Percentiles rank a stretch among this genome's conserved stretches.
Conservation (phyloP, 106 monocot species). For the Chionographis japonica region DNA sequence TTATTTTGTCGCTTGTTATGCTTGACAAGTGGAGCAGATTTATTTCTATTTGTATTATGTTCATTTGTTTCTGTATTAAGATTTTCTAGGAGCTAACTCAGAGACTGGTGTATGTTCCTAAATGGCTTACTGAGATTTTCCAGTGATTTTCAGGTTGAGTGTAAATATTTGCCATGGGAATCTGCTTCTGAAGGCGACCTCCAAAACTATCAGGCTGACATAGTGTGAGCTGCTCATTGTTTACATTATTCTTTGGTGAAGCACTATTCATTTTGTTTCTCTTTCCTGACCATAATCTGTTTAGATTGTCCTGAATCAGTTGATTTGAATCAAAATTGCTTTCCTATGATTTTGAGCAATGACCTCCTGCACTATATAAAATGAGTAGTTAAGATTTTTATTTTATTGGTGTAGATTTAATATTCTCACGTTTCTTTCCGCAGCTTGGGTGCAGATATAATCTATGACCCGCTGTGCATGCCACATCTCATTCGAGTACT, state of each 20-base stretch:
- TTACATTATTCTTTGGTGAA: not conserved
- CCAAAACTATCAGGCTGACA: constrained; percentile 37
- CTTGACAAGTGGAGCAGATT: too few relatives aligned
- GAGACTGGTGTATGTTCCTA: too few relatives aligned
- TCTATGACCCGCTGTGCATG: constrained; percentile 76
- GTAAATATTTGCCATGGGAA: constrained; percentile 79
- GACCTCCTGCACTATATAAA: too few relatives aligned
- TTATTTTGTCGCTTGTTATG: too few relatives aligned
- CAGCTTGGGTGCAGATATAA: constrained; percentile 92
- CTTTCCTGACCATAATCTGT: not conserved
- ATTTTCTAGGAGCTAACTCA: too few relatives aligned
- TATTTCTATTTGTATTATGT: too few relatives aligned
- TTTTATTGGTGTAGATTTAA: not conserved
- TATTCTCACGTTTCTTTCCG: constrained; percentile 3
- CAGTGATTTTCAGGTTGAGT: constrained; percentile 50
- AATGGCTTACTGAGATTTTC: constrained; percentile 2
- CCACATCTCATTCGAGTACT: constrained; percentile 77
- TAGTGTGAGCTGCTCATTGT: constrained; percentile 55
- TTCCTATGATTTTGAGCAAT: too few relatives aligned
- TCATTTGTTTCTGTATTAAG: too few relatives aligned
- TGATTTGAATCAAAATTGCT: too few relatives aligned
- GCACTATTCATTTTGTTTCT: not conserved
- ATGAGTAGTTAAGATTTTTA: too few relatives aligned
- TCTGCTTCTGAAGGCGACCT: constrained; percentile 48
- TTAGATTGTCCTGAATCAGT: not conserved